Evolutionary conservation across 179 eudicot species (phyloP).

Genomic region (Camellia oleifera): DNA sequence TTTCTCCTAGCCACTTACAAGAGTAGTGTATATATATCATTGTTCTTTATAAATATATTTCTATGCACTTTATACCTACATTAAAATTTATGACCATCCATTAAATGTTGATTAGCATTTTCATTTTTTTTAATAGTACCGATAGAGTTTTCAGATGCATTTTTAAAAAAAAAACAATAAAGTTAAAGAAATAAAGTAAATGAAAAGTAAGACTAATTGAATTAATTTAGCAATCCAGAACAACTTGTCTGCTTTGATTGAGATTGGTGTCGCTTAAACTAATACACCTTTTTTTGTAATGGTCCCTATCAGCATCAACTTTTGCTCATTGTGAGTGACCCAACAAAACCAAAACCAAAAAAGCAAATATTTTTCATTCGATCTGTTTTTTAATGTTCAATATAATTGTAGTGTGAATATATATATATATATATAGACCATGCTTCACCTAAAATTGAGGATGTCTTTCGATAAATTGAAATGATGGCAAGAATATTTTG

Average conservation of each 20-base stretch:
- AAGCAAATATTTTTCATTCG: not conserved
- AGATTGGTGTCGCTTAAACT: not conserved
- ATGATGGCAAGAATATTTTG: not conserved
- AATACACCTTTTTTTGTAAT: not conserved
- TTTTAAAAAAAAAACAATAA: no score
- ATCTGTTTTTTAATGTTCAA: no score
- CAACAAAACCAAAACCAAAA: not conserved
- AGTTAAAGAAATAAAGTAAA: not conserved
- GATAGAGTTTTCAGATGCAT: not conserved
- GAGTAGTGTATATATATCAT: no score
- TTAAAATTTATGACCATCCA: no score
- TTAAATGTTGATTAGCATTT: no score
- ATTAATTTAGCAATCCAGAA: not conserved
- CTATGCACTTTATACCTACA: no score
- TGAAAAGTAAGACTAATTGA: not conserved
- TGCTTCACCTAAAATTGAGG: conserved; percentile 13
- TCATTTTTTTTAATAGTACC: not conserved
- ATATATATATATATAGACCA: not conserved
- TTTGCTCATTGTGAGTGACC: not conserved
- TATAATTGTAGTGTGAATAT: not conserved
- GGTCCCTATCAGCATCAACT: not conserved
- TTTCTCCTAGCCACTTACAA: no score
- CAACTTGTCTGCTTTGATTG: conserved; percentile 21
- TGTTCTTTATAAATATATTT: no score
- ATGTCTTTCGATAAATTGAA: not conserved